Conservation (phyloP, 768 basidiomycete genomes). For the Mycena polygramma region DNA sequence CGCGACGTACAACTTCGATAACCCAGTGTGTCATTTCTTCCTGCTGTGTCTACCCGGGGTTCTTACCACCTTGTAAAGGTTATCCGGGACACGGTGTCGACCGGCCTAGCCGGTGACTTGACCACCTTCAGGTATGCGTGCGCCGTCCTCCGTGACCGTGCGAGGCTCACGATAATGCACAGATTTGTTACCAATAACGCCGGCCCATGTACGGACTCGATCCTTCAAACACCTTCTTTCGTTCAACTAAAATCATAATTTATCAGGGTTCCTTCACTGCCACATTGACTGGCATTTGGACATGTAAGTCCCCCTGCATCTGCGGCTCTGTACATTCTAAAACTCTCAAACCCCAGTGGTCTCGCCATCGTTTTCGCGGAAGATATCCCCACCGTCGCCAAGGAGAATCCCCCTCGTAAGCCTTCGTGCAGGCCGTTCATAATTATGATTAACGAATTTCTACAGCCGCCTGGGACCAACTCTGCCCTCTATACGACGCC, state of each 20-base stretch:
- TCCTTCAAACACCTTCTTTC: slow-evolving; percentile 38
- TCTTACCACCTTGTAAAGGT: not conserved
- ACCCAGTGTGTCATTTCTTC: slow-evolving; percentile 17
- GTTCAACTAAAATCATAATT: not conserved
- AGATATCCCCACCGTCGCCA: slow-evolving; percentile 17
- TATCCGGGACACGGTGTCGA: slow-evolving; percentile 23
- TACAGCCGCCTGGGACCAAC: slow-evolving; percentile 27
- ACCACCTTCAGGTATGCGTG: slow-evolving; percentile 14
- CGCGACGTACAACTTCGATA: slow-evolving; percentile 27
- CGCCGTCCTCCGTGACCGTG: too few relatives aligned
- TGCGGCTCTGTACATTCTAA: too few relatives aligned
- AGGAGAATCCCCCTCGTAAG: slow-evolving; percentile 14
- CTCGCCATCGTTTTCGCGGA: slow-evolving; percentile 41
- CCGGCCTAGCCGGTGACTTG: not conserved
- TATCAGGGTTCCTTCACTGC: slow-evolving; percentile 53
- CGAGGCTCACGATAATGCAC: not conserved
- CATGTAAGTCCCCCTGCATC: slow-evolving; percentile 29
- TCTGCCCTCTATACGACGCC: slow-evolving; percentile 34
- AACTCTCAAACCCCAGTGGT: slow-evolving; percentile 28
- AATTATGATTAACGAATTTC: not conserved
- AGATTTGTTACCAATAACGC: slow-evolving; percentile 71
- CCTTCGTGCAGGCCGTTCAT: not conserved
- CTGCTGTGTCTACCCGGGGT: not conserved
- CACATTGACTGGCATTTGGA: slow-evolving; percentile 56
- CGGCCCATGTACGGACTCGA: slow-evolving; percentile 49